phyloP scores from a whole-genome alignment of 73 alveolate species.

The Breviolum minutum region DNA sequence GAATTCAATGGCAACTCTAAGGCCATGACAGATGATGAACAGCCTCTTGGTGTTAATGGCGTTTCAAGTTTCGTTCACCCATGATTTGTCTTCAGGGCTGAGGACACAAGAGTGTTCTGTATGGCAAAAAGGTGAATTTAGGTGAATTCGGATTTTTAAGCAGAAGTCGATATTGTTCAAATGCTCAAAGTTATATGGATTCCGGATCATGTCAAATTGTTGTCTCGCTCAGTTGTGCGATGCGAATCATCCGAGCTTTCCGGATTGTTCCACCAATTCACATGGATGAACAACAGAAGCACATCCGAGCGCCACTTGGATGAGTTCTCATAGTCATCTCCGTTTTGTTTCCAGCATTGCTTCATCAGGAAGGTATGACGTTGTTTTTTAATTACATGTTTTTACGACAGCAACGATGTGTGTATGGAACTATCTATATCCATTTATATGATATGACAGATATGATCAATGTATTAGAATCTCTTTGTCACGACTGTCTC shows the following conservation, averaged over 20 bases:
- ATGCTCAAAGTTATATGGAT: too few species aligned
- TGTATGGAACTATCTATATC: too few species aligned
- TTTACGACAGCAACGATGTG: too few species aligned
- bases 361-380: neutral
- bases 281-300: conserved; percentile 51
- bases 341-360: neutral
- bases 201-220: neutral
- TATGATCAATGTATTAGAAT: too few species aligned
- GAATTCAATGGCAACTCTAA: too few species aligned
- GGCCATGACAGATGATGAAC: conserved; percentile 32
- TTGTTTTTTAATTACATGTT: too few species aligned
- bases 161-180: too few species aligned
- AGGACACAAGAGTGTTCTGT: too few species aligned
- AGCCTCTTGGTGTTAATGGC: neutral
- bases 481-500: neutral
- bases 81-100: neutral
- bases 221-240: conserved; percentile 18
- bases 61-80: neutral
- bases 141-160: too few species aligned
- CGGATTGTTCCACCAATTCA: conserved; percentile 70
- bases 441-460: too few species aligned
- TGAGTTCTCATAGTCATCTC: neutral
- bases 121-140: too few species aligned
- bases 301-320: conserved; percentile 46
- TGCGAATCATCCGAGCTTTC: conserved; percentile 43